These are phyloP conservation scores for Tuber calosporum DNA, from an alignment of 495 filamentous ascomycete species.

Conservation along the genomic window DNA sequence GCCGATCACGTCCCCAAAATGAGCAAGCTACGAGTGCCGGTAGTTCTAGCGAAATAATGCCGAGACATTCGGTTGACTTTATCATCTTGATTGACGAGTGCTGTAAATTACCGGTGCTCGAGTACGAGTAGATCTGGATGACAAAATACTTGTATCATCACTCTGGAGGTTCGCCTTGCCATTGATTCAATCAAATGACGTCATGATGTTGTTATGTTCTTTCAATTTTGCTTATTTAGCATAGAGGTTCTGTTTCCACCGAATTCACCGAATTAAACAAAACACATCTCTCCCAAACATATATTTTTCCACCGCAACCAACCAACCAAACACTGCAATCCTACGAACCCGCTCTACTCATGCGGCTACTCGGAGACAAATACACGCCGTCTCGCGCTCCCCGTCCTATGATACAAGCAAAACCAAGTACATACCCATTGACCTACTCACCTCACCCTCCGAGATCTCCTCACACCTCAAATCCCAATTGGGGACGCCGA, in stretches of 20 bases:
- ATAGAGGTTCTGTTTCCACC: not conserved
- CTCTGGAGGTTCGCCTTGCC: not conserved
- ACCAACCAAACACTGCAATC: constrained; percentile 41
- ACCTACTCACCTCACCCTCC: constrained; percentile 43
- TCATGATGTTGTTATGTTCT: not conserved
- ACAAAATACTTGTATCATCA: not conserved
- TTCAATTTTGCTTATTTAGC: not conserved
- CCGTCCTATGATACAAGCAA: constrained; percentile 38
- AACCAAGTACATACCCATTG: constrained; percentile 47
- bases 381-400: constrained; percentile 47
- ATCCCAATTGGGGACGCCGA: constrained; percentile 16
- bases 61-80: not conserved
- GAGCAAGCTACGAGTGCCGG: too few species aligned
- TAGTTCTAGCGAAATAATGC: not conserved
- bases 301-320: not conserved
- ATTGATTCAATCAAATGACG: not conserved
- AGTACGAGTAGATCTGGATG: not conserved
- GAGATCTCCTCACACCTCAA: not conserved
- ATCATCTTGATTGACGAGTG: too few species aligned
- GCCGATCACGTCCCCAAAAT: not conserved
- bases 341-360: constrained; percentile 45
- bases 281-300: not conserved
- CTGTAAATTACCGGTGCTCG: too few species aligned
- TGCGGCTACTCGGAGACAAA: constrained; percentile 43
- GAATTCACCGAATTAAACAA: constrained; percentile 1